Evolutionary conservation across 257 asterid species (phyloP).

Genomic region (Ehretia macrophylla): DNA sequence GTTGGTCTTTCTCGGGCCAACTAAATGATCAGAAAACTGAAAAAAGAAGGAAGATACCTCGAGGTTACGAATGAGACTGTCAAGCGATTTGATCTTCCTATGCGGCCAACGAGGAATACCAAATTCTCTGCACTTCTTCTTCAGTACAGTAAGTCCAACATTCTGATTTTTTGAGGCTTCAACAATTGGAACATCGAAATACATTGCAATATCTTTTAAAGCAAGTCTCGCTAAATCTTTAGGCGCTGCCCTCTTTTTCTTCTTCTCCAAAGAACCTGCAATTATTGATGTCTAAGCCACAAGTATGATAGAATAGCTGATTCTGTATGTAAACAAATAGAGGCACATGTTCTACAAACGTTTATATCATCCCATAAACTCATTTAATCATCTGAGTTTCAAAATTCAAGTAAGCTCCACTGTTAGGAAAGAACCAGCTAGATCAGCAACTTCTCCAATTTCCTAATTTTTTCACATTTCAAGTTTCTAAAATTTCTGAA

Average conservation of each 20-base stretch:
- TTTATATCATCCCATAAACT: background rate
- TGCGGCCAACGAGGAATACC: conserved; percentile 40
- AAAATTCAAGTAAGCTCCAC: background rate
- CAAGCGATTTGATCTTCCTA: conserved; percentile 32
- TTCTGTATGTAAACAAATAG: no score
- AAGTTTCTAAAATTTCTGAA: no score
- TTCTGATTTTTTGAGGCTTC: conserved; percentile 27
- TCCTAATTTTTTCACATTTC: background rate
- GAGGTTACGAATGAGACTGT: conserved; percentile 28
- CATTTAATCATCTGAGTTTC: background rate
- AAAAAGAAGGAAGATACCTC: conserved; percentile 19
- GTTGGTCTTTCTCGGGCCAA: background rate
- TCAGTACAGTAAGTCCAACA: conserved; percentile 32
- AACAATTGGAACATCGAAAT: conserved; percentile 29
- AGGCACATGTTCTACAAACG: no score
- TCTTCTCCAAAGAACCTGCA: conserved; percentile 16
- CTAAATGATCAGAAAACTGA: background rate
- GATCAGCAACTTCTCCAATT: background rate
- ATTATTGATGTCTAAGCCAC: conserved; percentile 5
- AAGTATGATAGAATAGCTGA: background rate
- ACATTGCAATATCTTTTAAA: conserved; percentile 29
- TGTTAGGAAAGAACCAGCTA: background rate
- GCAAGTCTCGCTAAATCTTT: conserved; percentile 27
- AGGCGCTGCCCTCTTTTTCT: conserved; percentile 24
- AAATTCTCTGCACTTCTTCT: conserved; percentile 36